Conservation (phyloP, 2,329 filamentous ascomycete genomes). For the Aspergillus bombycis region DNA sequence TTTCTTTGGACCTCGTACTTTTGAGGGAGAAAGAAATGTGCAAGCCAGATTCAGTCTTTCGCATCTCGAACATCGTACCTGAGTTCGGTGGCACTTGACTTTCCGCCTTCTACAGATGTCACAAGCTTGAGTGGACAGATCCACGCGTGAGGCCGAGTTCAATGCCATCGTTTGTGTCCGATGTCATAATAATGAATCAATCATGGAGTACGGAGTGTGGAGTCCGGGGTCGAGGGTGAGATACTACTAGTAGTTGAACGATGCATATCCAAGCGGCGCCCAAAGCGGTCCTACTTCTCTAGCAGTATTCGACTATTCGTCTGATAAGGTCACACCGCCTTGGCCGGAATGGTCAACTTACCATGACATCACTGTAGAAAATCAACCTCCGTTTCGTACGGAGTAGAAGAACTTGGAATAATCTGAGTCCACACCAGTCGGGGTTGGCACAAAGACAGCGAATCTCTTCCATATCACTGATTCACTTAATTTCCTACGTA, state of each 20-base stretch:
- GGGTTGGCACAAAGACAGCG: no score
- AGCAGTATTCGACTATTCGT: background rate
- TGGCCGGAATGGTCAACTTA: background rate
- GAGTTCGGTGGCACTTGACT: conserved; percentile 9
- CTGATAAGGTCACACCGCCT: background rate
- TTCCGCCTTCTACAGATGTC: conserved; percentile 13
- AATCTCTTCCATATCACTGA: no score
- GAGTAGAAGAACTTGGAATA: no score
- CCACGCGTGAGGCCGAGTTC: background rate
- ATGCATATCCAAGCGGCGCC: background rate
- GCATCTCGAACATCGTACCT: conserved; percentile 14
- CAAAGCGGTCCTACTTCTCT: background rate
- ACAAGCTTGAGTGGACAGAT: conserved; percentile 8
- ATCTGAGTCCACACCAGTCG: no score
- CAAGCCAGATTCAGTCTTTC: conserved; percentile 17
- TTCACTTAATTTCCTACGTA: no score
- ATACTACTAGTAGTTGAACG: background rate
- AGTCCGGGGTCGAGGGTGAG: no score
- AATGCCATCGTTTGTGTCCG: background rate
- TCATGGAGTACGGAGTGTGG: background rate
- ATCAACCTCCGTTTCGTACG: no score
- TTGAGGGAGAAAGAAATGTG: conserved; percentile 19
- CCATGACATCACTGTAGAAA: background rate
- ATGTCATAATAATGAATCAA: background rate
- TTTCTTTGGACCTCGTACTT: conserved; percentile 19